Evolutionary conservation across 1,284 basidiomycete species (phyloP), one percentile per base, ranked within the genome.

Genomic region (Ustilago trichophora): DNA sequence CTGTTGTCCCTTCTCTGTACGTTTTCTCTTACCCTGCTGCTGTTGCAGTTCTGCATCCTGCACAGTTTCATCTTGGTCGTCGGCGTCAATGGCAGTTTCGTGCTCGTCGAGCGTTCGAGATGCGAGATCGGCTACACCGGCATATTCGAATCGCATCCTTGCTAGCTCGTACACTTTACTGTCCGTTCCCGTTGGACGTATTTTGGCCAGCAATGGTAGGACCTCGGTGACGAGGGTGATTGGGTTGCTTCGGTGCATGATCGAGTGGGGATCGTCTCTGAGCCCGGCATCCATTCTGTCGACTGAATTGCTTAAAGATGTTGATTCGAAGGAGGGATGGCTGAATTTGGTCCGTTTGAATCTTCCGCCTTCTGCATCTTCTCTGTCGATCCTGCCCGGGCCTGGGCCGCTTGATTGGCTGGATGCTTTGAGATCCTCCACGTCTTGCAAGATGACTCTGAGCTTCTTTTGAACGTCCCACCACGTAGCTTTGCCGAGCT

Each of bases 401-500:
- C n/a, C n/a, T n/a, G n/a, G n/a, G n/a, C n/a, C n/a, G n/a, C n/a
- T n/a, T n/a, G n/a, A n/a, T n/a, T n/a, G n/a, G n/a, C n/a, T n/a
- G n/a, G n/a, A 10, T 10, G 56, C 34, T 25, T 52, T 53, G 5
- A 80, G 76, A n/a, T 76, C 76, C 43, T 81, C 80, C 21, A 85
- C 52, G 8, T 72, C 56, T 0, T 69, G 73, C 21, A 72, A 41
- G 48, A 82, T 83, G 10, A 78, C 77, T 11, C 81, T 55, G 34
- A 81, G 72, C n/a, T 67, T 63, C 15, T 80, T 79, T 22, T 77
- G 77, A 2, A 77, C 66, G 21, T 83, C 83, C 81, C 85, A 86
- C 73, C 84, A 83, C 29, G 84, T 83, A 3, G 84, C 83, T 57
- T 86, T 86, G 49, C 82, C 78, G 16, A 92, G 84, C 76, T 90